Base-by-base conservation (phyloP, 495 filamentous ascomycete species). In the Penicillium maclennaniae region DNA sequence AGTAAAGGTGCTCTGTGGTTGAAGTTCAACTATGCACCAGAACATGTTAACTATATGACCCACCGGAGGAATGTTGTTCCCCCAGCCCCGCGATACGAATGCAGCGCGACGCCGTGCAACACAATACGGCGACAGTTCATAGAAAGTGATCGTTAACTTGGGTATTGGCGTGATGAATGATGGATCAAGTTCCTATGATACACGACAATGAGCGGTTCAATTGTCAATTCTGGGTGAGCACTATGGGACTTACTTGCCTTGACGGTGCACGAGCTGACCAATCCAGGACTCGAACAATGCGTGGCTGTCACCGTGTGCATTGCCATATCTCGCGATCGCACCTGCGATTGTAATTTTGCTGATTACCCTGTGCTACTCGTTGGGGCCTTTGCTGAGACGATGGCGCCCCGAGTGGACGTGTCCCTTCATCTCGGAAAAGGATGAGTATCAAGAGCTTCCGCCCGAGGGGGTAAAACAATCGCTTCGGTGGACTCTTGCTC, bases 251-350 rank as follows among this genome's bases (percentile, higher is more conserved):
- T 5, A 49, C 45, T 64, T 42, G 36, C 49, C 21, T 49, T 17
- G 42, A 39, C 15, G 10, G 23, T 4, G 6, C 26, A 21, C 37
- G 21, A 17, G 40, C 51, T 67, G 37, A 67, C 59, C 53, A 58
- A 62, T 60, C 45, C 55, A 83, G 80, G 77, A 83, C 57, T 66
- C 75, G 10, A 58, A 61, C 26, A 71, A 74, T 53, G 81, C 79
- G 34, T 72, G 69, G 43, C 63, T 81, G 41, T 71, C 73, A 12
- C 58, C 63, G 47, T 82, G 78, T 63, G 71, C 71, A 49, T 59
- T 81, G 38, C 70, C 69, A 8, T 72, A 77, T 44, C 59, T 82
- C 20, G 69, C 75, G n/a, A 58, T 66, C 16, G 49, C 79, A 21
- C 79, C 81, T 7, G 73, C 73, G 12, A 48, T 69, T 17, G 21